A percentile compares a stretch with the other conserved stretches of the same genome.
These are phyloP conservation scores for Crithidia acanthocephali DNA, from an alignment of 208 protist species.

Conservation along the genomic window DNA sequence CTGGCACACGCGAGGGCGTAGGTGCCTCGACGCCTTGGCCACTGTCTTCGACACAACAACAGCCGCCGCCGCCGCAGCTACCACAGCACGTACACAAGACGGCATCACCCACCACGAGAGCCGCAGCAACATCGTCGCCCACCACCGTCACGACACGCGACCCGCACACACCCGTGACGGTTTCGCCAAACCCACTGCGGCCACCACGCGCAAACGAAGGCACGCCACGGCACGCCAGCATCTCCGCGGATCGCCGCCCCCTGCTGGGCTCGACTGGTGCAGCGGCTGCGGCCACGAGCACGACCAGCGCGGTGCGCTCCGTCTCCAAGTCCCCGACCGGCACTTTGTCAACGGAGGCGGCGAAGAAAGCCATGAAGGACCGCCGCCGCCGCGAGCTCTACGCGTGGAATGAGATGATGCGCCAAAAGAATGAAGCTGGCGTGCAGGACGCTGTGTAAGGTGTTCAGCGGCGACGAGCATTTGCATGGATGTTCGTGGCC, in stretches of 20 bases:
- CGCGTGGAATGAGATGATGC: slow-evolving; percentile 76
- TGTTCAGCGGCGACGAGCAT: too few relatives aligned
- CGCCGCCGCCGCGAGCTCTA: slow-evolving; percentile 76
- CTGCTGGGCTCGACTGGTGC: neutral
- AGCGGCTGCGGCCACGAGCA: neutral
- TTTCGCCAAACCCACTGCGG: slow-evolving; percentile 10
- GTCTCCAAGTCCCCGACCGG: slow-evolving; percentile 16
- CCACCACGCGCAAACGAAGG: neutral
- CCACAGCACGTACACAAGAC: neutral
- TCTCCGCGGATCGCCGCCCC: slow-evolving; percentile 13
- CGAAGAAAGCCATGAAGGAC: slow-evolving; percentile 39
- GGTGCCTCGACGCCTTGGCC: neutral
- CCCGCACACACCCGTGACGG: neutral
- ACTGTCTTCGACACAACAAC: neutral
- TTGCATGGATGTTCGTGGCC: too few relatives aligned
- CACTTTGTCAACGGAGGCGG: slow-evolving; percentile 9
- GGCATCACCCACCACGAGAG: neutral
- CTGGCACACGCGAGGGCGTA: neutral
- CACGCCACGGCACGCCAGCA: slow-evolving; percentile 9
- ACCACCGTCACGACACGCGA: neutral
- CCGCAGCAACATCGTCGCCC: neutral
- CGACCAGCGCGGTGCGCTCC: slow-evolving; percentile 9
- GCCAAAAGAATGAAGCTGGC: slow-evolving; percentile 35
- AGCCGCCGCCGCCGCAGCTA: neutral
- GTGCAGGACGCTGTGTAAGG: slow-evolving; percentile 56